Percentiles rank a stretch among this genome's conserved stretches.
These are phyloP conservation scores for Eremomyces bilateralis DNA, from an alignment of 495 filamentous ascomycete species.

Conservation along the genomic window DNA sequence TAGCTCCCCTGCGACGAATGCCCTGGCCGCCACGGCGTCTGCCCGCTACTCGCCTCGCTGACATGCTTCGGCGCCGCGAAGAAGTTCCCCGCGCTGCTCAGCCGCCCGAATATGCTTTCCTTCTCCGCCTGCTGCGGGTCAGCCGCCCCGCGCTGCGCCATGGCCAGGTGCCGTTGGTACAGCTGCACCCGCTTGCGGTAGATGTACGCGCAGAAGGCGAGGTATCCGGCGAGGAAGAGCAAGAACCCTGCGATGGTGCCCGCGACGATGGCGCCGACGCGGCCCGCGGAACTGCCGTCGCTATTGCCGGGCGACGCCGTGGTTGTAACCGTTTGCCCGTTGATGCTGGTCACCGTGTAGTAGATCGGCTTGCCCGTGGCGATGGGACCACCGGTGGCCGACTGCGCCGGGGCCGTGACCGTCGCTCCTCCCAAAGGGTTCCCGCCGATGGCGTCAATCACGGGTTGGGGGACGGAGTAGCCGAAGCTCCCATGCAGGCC, in stretches of 20 bases:
- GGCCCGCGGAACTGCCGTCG: constrained; percentile 16
- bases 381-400: constrained; percentile 43
- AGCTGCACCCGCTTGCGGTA: constrained; percentile 40
- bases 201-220: constrained; percentile 51
- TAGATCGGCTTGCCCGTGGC: constrained; percentile 40
- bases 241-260: constrained; percentile 39
- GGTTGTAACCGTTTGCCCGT: constrained; percentile 33
- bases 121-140: constrained; percentile 14
- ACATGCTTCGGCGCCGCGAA: background rate
- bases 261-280: constrained; percentile 38
- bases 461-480: constrained; percentile 38
- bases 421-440: constrained; percentile 38
- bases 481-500: constrained; percentile 33
- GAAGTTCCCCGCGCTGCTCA: background rate
- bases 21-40: background rate
- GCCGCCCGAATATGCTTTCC: constrained; percentile 3
- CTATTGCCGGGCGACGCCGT: constrained; percentile 13
- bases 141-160: constrained; percentile 22
- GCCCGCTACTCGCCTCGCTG: background rate
- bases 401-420: constrained; percentile 37
- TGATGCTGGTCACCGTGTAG: constrained; percentile 37
- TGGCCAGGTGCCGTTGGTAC: constrained; percentile 39
- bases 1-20: background rate
- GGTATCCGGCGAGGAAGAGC: constrained; percentile 33
- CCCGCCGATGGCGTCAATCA: constrained; percentile 43